Evolutionary conservation across 768 basidiomycete genomes (phyloP).

Genomic region (Auricularia heimuer): DNA sequence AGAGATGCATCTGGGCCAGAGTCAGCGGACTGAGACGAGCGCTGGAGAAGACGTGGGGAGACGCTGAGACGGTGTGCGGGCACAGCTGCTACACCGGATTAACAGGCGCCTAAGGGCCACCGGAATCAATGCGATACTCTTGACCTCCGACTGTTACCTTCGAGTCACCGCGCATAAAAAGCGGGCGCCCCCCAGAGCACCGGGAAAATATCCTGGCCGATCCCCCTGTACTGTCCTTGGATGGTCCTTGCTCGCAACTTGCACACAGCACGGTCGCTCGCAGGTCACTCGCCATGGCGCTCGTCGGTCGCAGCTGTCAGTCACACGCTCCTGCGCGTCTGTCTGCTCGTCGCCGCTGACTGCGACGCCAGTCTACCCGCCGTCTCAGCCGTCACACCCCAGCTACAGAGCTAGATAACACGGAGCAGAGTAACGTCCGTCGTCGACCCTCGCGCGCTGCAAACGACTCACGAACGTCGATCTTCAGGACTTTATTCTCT

Average conservation of each 20-base stretch:
- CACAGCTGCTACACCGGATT: no score
- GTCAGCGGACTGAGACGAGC: neutral
- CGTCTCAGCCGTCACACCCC: neutral
- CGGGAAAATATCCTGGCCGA: neutral
- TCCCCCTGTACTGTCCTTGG: neutral
- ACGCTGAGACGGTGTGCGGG: neutral
- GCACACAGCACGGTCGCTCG: neutral
- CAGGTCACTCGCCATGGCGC: neutral
- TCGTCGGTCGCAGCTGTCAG: neutral
- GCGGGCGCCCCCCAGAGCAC: neutral
- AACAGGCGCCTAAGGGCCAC: no score
- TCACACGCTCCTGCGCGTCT: neutral
- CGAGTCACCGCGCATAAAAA: neutral
- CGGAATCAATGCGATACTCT: no score
- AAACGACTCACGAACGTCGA: neutral
- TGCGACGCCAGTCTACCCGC: neutral
- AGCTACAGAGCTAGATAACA: neutral
- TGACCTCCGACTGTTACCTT: neutral
- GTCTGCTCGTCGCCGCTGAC: neutral
- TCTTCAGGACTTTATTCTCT: conserved; percentile 86
- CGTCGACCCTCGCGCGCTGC: neutral
- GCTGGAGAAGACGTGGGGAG: neutral
- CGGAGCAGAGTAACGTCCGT: neutral
- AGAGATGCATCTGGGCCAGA: neutral
- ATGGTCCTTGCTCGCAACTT: neutral